Conservation (phyloP, 164 flowering plant genomes). For the Tetracentron sinense region DNA sequence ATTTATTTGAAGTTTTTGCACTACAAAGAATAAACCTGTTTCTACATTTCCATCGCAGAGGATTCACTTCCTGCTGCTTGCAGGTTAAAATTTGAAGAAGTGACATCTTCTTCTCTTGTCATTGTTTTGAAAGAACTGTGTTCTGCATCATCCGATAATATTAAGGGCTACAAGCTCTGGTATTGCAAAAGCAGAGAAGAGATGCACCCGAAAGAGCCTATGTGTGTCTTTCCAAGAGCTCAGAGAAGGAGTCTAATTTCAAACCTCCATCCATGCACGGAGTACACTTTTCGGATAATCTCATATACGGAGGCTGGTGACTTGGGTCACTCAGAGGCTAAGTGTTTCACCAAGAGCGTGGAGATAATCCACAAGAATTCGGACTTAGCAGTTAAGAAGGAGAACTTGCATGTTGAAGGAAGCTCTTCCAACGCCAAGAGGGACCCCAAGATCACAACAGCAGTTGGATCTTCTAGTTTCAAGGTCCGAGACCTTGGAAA, state of each 20-base stretch:
- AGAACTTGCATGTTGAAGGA: background rate
- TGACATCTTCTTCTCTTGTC: constrained; percentile 1
- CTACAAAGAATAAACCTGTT: too few species aligned
- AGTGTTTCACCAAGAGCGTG: constrained; percentile 9
- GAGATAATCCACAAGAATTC: constrained; percentile 6
- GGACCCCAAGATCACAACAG: background rate
- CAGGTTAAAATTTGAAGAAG: constrained; percentile 1
- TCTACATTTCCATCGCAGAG: background rate
- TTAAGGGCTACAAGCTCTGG: constrained; percentile 10
- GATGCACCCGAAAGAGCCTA: background rate
- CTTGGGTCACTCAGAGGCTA: constrained; percentile 9
- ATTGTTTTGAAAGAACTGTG: background rate
- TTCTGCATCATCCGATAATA: background rate
- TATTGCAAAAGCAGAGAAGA: constrained; percentile 7
- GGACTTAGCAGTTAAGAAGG: background rate
- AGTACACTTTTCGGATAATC: constrained; percentile 1
- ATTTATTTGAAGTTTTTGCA: too few species aligned
- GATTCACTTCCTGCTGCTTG: constrained; percentile 6
- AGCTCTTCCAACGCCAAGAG: constrained; percentile 1
- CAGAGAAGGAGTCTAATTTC: constrained; percentile 5
- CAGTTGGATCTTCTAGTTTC: constrained; percentile 1
- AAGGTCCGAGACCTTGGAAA: constrained; percentile 7
- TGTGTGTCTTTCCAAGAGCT: background rate
- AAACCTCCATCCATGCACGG: constrained; percentile 6
- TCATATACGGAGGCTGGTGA: constrained; percentile 2